phyloP scores from a whole-genome alignment of 202 grass and related monocot species.

The Hordeum pubiflorum region DNA sequence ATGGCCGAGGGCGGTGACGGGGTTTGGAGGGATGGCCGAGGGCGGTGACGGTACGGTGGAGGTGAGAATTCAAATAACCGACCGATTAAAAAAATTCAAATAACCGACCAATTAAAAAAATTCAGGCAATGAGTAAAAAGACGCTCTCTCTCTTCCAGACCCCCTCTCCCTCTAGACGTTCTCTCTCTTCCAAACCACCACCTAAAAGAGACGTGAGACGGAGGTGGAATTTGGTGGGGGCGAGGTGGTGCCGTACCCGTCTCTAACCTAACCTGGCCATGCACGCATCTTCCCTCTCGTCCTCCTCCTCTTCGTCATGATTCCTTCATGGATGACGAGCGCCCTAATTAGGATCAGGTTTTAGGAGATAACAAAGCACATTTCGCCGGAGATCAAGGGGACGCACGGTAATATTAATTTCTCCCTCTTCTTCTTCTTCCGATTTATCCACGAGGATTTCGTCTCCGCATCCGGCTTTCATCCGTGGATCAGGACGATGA shows the following conservation, averaged over 20 bases:
- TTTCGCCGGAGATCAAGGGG: neutral
- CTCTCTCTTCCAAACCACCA: neutral
- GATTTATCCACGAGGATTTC: neutral
- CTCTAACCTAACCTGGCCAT: neutral
- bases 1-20: too few species aligned
- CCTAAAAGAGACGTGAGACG: neutral
- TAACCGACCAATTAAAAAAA: too few species aligned
- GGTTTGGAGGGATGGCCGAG: too few species aligned
- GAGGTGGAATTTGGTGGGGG: neutral
- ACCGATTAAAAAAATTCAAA: too few species aligned
- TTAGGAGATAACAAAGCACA: neutral
- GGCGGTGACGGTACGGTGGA: too few species aligned
- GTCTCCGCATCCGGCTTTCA: conserved; percentile 1
- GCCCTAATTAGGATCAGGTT: neutral
- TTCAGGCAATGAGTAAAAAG: too few species aligned
- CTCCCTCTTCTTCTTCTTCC: neutral
- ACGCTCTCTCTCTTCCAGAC: neutral
- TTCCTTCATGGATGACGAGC: neutral
- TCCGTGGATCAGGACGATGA: conserved; percentile 21
- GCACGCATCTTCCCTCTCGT: neutral
- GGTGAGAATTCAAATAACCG: too few species aligned
- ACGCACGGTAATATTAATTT: neutral
- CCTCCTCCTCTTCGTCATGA: neutral
- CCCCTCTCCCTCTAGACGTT: neutral
- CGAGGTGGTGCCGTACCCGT: neutral